Evolutionary conservation across 345 rosid genomes (phyloP).

Genomic region (Turritis glabra): DNA sequence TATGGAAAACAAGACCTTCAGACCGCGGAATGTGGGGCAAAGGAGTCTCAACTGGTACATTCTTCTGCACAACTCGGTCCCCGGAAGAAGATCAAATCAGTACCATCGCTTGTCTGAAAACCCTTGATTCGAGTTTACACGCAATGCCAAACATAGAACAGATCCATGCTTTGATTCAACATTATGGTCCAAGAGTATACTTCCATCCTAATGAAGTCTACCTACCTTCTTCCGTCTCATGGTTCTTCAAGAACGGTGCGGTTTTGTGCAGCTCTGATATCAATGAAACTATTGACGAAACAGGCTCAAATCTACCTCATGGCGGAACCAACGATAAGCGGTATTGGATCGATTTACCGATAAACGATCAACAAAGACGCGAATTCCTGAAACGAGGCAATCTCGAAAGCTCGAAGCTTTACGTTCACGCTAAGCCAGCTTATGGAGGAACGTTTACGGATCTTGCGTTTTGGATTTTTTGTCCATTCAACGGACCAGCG

Average conservation of each 20-base stretch:
- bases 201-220: slow-evolving; percentile 49
- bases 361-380: background rate
- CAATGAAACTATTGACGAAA: slow-evolving; percentile 51
- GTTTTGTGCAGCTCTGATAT: slow-evolving; percentile 41
- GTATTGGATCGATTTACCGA: slow-evolving; percentile 84
- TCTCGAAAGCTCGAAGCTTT: slow-evolving; percentile 67
- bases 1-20: slow-evolving; percentile 73
- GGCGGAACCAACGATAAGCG: slow-evolving; percentile 65
- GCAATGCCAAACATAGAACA: slow-evolving; percentile 83
- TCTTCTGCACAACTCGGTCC: slow-evolving; percentile 51
- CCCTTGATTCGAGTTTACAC: slow-evolving; percentile 52
- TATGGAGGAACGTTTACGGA: slow-evolving; percentile 80
- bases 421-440: slow-evolving; percentile 82
- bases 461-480: slow-evolving; percentile 81
- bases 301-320: slow-evolving; percentile 73
- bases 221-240: slow-evolving; percentile 52
- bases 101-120: slow-evolving; percentile 61
- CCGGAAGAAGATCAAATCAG: slow-evolving; percentile 48
- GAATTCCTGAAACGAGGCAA: slow-evolving; percentile 52
- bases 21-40: slow-evolving; percentile 65
- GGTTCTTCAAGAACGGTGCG: slow-evolving; percentile 61
- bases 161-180: slow-evolving; percentile 60
- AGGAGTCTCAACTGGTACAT: slow-evolving; percentile 77
- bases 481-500: slow-evolving; percentile 92
- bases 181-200: slow-evolving; percentile 79